phyloP scores from a whole-genome alignment of 495 filamentous ascomycete genomes.

The Aspergillus sclerotioniger region DNA sequence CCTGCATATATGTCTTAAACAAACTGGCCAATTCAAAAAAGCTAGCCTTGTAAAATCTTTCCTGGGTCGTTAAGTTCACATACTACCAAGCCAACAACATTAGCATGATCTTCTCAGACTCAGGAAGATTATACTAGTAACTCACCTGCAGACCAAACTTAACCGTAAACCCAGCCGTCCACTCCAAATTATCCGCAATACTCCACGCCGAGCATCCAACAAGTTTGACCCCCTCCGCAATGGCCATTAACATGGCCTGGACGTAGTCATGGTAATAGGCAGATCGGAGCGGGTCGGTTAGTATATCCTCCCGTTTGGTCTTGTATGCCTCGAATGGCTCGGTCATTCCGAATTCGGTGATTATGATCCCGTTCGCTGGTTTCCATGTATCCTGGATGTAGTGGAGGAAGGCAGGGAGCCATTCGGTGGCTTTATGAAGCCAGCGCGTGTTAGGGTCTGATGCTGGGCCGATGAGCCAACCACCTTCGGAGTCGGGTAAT shows the following conservation, averaged over 20 bases:
- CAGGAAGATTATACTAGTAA: no score
- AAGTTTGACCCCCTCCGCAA: not conserved
- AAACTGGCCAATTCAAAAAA: slow-evolving; percentile 5
- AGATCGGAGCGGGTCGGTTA: not conserved
- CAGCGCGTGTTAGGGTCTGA: slow-evolving; percentile 1
- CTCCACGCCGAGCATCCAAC: not conserved
- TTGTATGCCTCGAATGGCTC: not conserved
- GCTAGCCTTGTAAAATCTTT: slow-evolving; percentile 4
- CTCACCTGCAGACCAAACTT: slow-evolving; percentile 3
- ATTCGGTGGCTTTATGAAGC: not conserved
- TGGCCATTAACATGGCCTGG: not conserved
- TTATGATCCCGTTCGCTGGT: not conserved
- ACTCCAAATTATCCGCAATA: slow-evolving; percentile 3
- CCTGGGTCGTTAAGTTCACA: slow-evolving; percentile 3
- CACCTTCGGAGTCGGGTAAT: not conserved
- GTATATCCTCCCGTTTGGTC: slow-evolving; percentile 1
- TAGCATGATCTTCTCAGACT: not conserved
- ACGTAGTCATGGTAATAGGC: slow-evolving; percentile 2
- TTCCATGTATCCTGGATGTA: not conserved
- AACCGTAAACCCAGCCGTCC: not conserved
- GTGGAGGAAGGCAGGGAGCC: not conserved
- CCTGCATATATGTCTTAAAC: not conserved
- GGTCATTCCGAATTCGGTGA: not conserved
- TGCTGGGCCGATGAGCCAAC: not conserved
- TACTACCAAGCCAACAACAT: not conserved